Evolutionary conservation across 371 early-diverging fungal genomes (phyloP), one percentile per base, ranked within the genome.

Genomic region (Circinella umbellata): DNA sequence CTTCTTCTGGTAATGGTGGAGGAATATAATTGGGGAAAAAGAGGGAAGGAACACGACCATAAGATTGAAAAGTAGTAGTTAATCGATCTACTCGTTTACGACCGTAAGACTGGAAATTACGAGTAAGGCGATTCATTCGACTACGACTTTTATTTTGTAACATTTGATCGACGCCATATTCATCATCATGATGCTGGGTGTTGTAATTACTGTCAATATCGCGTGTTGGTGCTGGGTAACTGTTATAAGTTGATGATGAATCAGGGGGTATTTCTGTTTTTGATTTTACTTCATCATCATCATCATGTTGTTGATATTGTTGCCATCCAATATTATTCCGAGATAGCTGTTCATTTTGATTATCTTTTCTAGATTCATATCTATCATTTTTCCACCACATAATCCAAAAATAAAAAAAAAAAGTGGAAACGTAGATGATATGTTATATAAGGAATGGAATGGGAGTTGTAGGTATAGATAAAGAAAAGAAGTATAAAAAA

Each of bases 61-160:
- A 57, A 4, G 57, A 27, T 57, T 57, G 57, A 57, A 57, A 57
- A 10, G 57, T 57, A 7, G 57, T 57, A 10, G 57, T 57, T 34
- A 57, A 57, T 34, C 57, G 57, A 57, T 57, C 35, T 8, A 57
- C 35, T 5, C 57, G 20, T 51, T 51, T 51, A n/a, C 51, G 51
- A n/a, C 51, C 51, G 7, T 51, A 51, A 13, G 51, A 51, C 51
- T 51, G 51, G 15, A 51, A 51, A 15, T 51, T 51, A 17, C n/a
- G 51, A 51, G 51, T 51, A 51, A 51, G 51, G 51, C 51, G 51
- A 51, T 51, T 51, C 51, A 51, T 51, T 51, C 51, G 51, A 51
- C 51, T 51, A 15, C 6, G 51, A 17, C 15, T 51, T 4, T 15
- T 51, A 15, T 51, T 14, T n/a, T 51, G 51, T 27, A 27, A 27